A percentile compares a stretch with the other conserved stretches of the same genome.
These are phyloP conservation scores for Magnusiomyces suaveolens DNA, from an alignment of 1,139 yeast species.

Conservation along the genomic window DNA sequence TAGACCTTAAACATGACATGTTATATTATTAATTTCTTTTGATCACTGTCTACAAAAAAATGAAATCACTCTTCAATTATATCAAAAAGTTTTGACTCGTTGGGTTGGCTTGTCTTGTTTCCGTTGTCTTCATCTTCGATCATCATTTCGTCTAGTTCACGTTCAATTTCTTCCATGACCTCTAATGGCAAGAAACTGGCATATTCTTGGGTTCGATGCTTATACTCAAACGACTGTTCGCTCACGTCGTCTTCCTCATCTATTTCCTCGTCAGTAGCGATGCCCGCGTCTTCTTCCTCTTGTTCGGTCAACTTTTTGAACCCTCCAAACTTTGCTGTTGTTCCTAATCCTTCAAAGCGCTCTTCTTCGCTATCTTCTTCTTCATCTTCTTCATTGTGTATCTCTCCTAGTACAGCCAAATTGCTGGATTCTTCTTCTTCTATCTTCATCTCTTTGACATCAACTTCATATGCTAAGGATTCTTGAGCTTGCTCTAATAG, in stretches of 20 bases:
- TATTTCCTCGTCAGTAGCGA: background rate
- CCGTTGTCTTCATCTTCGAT: background rate
- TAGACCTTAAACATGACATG: too few relatives aligned
- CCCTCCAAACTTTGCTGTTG: background rate
- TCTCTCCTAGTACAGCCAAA: background rate
- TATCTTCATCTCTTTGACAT: conserved; percentile 18
- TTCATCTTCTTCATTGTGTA: background rate
- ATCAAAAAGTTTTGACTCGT: background rate
- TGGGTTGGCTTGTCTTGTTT: background rate
- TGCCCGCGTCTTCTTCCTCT: background rate
- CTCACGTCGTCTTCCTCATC: background rate
- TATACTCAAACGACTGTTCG: background rate
- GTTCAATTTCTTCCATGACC: conserved; percentile 5
- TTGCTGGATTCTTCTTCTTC: background rate
- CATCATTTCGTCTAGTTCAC: conserved; percentile 1
- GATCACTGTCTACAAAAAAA: too few relatives aligned
- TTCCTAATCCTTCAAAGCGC: background rate
- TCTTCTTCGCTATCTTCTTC: background rate
- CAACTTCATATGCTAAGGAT: conserved; percentile 20
- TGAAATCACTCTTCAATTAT: background rate
- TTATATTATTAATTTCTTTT: too few relatives aligned
- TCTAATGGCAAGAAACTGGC: conserved; percentile 5
- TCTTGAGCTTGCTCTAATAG: conserved; percentile 20
- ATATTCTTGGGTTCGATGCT: background rate
- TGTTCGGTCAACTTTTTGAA: background rate